Evolutionary conservation across 1,284 basidiomycete species (phyloP), one percentile per base, ranked within the genome.

Genomic region (Irpex sp.): DNA sequence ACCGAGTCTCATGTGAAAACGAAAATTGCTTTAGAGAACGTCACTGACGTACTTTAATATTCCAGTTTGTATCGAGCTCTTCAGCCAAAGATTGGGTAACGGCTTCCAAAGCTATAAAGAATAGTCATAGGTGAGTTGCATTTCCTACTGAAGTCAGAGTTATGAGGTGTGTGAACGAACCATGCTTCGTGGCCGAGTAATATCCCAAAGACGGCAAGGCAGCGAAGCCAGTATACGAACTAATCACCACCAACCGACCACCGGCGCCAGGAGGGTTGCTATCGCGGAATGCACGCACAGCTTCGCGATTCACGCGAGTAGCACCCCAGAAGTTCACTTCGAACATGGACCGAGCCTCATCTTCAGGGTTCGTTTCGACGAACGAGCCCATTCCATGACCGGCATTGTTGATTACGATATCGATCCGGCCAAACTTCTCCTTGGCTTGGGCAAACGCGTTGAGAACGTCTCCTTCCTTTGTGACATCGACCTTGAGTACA

Each of bases 361-460:
- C 68, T 1, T 77, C 74, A 0, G 74, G 70, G 1, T 71, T 72
- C 34, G 66, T 71, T 62, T 81, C 79, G 17, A 77, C 69, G 64
- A 80, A 78, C 34, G 72, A 73, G 4, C 74, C n/a, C 6, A 72
- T 57, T 6, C 48, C 63, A 44, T 58, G 69, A 2, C 71, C 77
- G 0, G 81, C 81, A 57, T 82, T 82, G 69, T 80, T 82, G 63
- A 79, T 73, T 4, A 82, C 76, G 13, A 81, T 74, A 58, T 82
- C 79, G 21, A 81, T 62, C 15, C 77, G 72, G 5, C 78, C 81
- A 64, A 81, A 81, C n/a, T 66, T 62, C 0, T 64, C 63, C 57
- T 72, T 70, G 4, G 76, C 74, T 13, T 66, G 66, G 3, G 69
- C 67, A 54, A 82, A 81, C 1, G 77, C 80, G 1, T 54, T 66